Percentiles rank a stretch among this genome's conserved stretches.
Evolutionary conservation across 2,329 filamentous ascomycete species (phyloP).

Genomic region (Cladosporium colombiae): DNA sequence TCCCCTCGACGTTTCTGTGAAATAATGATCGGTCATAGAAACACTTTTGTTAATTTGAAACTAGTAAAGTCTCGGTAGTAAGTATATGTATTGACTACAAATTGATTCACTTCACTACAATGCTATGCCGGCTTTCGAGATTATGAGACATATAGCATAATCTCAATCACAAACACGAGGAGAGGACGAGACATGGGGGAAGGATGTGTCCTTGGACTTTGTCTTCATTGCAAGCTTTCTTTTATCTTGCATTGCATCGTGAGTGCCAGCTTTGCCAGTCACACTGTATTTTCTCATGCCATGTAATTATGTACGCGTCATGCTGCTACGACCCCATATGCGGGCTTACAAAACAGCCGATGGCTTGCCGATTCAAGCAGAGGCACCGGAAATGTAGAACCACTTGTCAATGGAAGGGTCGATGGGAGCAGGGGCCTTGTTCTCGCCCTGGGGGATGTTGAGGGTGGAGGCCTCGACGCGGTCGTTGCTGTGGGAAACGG

Average conservation of each 20-base stretch:
- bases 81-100: neutral
- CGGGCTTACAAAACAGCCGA: constrained; percentile 11
- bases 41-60: neutral
- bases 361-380: constrained; percentile 39
- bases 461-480: constrained; percentile 70
- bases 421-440: constrained; percentile 81
- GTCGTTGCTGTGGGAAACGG: constrained; percentile 71
- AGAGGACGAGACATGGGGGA: neutral
- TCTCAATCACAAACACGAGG: neutral
- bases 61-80: neutral
- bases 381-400: constrained; percentile 99
- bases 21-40: neutral
- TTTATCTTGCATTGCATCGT: constrained; percentile 9
- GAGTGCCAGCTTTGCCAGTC: neutral
- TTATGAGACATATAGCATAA: neutral
- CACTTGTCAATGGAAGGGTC: constrained; percentile 99
- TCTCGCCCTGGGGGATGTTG: constrained; percentile 76
- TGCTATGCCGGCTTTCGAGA: neutral
- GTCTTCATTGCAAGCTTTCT: constrained; percentile 18
- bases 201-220: neutral
- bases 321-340: neutral
- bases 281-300: constrained; percentile 4
- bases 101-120: neutral
- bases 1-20: neutral
- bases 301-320: constrained; percentile 4